Evolutionary conservation across 1,139 yeast species (phyloP).

Genomic region (Scheffersomyces illinoinensis): DNA sequence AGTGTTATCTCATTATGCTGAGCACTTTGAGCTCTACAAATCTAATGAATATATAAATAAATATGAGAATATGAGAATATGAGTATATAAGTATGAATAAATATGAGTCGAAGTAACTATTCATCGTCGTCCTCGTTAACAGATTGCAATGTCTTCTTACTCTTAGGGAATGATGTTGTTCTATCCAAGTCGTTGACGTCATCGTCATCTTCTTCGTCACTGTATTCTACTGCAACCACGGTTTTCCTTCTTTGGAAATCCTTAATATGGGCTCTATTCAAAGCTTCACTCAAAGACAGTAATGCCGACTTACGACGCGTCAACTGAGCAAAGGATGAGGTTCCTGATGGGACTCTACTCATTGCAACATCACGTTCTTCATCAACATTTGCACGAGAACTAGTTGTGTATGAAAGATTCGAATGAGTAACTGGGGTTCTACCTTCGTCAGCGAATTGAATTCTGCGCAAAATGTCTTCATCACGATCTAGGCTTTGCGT

Average conservation of each 20-base stretch:
- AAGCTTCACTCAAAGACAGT: slow-evolving; percentile 53
- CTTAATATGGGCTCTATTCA: slow-evolving; percentile 81
- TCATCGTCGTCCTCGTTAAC: background rate
- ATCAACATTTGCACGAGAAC: slow-evolving; percentile 1
- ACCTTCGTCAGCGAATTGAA: slow-evolving; percentile 2
- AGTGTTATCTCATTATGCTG: no score
- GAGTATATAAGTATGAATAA: background rate
- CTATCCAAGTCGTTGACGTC: slow-evolving; percentile 28
- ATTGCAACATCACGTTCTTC: slow-evolving; percentile 15
- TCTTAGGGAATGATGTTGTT: background rate
- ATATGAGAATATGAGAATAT: background rate
- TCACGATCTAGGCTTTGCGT: background rate
- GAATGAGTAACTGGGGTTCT: background rate
- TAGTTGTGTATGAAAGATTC: background rate
- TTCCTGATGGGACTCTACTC: slow-evolving; percentile 5
- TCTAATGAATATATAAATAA: background rate
- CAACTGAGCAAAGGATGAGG: slow-evolving; percentile 10
- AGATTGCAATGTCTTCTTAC: background rate
- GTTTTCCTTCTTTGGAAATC: slow-evolving; percentile 76
- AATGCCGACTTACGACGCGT: slow-evolving; percentile 37
- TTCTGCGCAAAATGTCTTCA: background rate
- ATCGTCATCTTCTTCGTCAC: slow-evolving; percentile 43
- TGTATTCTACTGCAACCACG: slow-evolving; percentile 32
- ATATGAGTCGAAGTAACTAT: background rate
- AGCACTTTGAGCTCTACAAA: no score